Conservation (phyloP, 306 rosid genomes). For the Psophocarpus tetragonolobus region DNA sequence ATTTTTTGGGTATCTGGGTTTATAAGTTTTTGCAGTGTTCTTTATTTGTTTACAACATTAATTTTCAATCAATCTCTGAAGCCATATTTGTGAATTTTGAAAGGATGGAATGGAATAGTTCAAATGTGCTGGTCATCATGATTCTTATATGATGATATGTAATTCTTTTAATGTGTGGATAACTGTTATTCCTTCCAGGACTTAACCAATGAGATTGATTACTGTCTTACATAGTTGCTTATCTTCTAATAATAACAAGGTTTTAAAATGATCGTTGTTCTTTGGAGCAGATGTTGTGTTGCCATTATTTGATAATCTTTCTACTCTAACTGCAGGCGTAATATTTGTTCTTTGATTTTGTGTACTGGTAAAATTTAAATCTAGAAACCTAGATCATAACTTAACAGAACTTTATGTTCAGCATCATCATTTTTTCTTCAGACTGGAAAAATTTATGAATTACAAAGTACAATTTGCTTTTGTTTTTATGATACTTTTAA, state of each 20-base stretch:
- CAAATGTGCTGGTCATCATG: neutral
- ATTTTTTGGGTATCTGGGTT: neutral
- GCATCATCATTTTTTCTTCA: neutral
- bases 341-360: neutral
- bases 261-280: neutral
- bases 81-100: slow-evolving; percentile 3
- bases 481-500: slow-evolving; percentile 16
- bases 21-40: neutral
- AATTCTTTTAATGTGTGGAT: neutral
- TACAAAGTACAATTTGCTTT: neutral
- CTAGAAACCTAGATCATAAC: neutral
- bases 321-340: neutral
- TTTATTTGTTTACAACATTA: neutral
- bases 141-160: neutral
- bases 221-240: neutral
- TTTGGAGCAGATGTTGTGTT: neutral
- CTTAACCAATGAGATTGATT: neutral
- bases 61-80: neutral
- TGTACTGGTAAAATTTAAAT: neutral
- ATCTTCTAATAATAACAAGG: neutral
- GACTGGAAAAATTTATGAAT: neutral
- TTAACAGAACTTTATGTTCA: slow-evolving; percentile 28
- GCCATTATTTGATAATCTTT: neutral
- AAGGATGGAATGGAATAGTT: neutral
- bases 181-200: neutral